Base-by-base conservation (phyloP, 306 rosid genomes). In the Rosa persica region DNA sequence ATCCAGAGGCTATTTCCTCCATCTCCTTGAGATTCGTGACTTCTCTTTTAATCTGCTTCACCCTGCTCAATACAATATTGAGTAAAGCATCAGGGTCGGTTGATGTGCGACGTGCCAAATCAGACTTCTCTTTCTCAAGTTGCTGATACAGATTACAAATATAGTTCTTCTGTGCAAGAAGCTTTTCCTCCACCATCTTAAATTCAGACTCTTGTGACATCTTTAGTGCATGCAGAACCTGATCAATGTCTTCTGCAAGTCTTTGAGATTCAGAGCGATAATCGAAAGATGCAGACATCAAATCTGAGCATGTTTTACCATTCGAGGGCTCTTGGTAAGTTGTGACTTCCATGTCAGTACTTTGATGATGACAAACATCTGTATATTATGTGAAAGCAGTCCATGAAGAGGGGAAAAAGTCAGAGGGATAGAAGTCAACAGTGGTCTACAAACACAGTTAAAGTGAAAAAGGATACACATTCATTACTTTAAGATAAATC, bases 131-230 rank as follows among this genome's bases (percentile, higher is more conserved):
- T 54, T 15, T 55, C 13, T 83, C 89, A 17, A 92, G 85, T 78
- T 89, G 97, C 86, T 86, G 82, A 67, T 82, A 86, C 82, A 95
- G 77, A 52, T 83, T 81, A 23, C 69, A 79, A 13, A 95, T 75
- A 85, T 84, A 87, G n/a, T 44, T 62, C 85, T 86, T 89, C 52
- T 89, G 97, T n/a, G 44, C 70, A 40, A 81, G 57, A 46, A 92
- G 91, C 72, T 60, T 83, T 77, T 92, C 97, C 80, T 87, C 92
- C 15, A 88, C 96, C 22, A 85, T 7, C 80, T 76, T 86, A 49
- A 74, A 92, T 78, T 92, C 97, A 9, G 71, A 55, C 79, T 91
- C 91, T 69, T 95, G 97, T 1, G 96, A 88, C 67, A 82, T 89
- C 83, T 82, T 78, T 36, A 95, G 92, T 65, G 62, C 83, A 69